phyloP scores from a whole-genome alignment of 768 basidiomycete species.

The Solioccasus polychromus region DNA sequence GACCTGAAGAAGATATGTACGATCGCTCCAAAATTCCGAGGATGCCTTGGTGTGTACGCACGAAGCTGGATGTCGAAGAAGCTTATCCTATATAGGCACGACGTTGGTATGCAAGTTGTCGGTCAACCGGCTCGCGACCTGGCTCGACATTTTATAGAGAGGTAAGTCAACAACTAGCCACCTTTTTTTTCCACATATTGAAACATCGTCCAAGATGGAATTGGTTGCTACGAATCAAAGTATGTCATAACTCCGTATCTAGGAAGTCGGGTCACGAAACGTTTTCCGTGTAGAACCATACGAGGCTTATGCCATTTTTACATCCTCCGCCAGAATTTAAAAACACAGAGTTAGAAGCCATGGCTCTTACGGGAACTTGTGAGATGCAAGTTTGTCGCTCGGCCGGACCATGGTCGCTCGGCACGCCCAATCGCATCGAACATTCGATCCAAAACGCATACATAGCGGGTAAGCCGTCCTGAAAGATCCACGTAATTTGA shows the following conservation, averaged over 20 bases:
- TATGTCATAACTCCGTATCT: slow-evolving; percentile 29
- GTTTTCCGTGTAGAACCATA: slow-evolving; percentile 65
- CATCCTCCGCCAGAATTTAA: slow-evolving; percentile 92
- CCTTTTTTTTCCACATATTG: slow-evolving; percentile 1
- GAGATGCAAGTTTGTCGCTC: slow-evolving; percentile 97
- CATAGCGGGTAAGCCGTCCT: slow-evolving; percentile 59
- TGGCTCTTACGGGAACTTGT: slow-evolving; percentile 92
- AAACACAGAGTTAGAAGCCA: slow-evolving; percentile 67
- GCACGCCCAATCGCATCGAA: slow-evolving; percentile 80
- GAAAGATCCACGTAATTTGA: background rate
- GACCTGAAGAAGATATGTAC: slow-evolving; percentile 94
- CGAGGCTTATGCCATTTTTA: slow-evolving; percentile 89
- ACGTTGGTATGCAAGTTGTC: slow-evolving; percentile 92
- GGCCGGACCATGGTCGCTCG: slow-evolving; percentile 95
- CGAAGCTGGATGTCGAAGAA: background rate
- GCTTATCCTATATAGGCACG: slow-evolving; percentile 63
- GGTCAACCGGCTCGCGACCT: slow-evolving; percentile 95
- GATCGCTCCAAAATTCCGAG: slow-evolving; percentile 85
- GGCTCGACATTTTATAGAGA: slow-evolving; percentile 90
- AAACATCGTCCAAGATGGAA: slow-evolving; percentile 69
- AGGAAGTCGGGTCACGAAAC: background rate
- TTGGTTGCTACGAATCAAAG: slow-evolving; percentile 89
- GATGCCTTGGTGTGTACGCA: slow-evolving; percentile 83
- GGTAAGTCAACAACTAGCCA: slow-evolving; percentile 41
- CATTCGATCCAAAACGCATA: slow-evolving; percentile 95